Percentiles rank a stretch among this genome's conserved stretches.
Evolutionary conservation across 179 eudicot genomes (phyloP).

Genomic region (Gypsophila paniculata): DNA sequence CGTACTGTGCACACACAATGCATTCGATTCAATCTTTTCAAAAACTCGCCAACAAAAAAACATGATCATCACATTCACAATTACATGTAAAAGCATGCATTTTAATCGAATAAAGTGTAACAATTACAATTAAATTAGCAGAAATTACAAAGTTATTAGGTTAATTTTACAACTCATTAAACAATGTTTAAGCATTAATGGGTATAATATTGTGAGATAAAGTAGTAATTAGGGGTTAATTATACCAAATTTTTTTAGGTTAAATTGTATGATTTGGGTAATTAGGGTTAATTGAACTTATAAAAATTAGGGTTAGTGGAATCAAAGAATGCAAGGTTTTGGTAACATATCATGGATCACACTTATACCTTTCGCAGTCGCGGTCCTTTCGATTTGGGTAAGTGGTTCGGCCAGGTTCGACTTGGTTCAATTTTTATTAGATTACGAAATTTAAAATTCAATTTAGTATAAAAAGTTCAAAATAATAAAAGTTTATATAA

Average conservation of each 20-base stretch:
- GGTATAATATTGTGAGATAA: constrained; percentile 22
- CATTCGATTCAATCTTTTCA: constrained; percentile 29
- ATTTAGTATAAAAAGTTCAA: too few relatives aligned
- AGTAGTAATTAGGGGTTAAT: constrained; percentile 25
- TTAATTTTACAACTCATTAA: constrained; percentile 34
- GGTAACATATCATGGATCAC: background rate
- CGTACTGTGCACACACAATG: constrained; percentile 24
- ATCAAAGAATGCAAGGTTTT: background rate
- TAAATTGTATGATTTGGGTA: constrained; percentile 18
- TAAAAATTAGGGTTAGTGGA: background rate
- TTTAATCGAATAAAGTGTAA: constrained; percentile 26
- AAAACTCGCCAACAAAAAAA: constrained; percentile 38
- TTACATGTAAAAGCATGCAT: constrained; percentile 36
- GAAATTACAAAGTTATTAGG: constrained; percentile 47
- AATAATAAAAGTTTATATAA: too few relatives aligned
- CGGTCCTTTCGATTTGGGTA: background rate
- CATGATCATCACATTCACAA: constrained; percentile 34
- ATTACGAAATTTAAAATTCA: too few relatives aligned
- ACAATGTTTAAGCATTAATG: constrained; percentile 30
- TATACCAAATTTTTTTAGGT: background rate
- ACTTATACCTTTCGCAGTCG: background rate
- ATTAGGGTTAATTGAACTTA: background rate
- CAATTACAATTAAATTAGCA: constrained; percentile 11
- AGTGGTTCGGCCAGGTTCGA: too few relatives aligned
- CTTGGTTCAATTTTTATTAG: too few relatives aligned